phyloP scores from a whole-genome alignment of 257 asterid species.

The Primulina tabacum region DNA sequence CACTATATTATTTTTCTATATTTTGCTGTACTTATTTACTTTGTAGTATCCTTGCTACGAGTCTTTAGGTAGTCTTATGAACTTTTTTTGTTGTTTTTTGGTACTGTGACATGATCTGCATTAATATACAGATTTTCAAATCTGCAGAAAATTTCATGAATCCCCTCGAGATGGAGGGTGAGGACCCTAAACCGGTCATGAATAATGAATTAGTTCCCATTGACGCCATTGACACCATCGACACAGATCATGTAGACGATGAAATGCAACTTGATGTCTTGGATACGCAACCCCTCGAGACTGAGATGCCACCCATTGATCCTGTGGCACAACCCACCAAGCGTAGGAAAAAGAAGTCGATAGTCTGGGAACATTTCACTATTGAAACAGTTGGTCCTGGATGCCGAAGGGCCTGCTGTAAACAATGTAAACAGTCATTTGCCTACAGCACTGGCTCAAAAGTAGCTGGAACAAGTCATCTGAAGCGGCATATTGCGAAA shows the following conservation, averaged over 20 bases:
- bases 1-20: not conserved
- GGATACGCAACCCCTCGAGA: slow-evolving; percentile 31
- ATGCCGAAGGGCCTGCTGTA: slow-evolving; percentile 84
- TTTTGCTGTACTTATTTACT: not conserved
- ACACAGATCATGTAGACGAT: slow-evolving; percentile 35
- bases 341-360: slow-evolving; percentile 90
- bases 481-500: slow-evolving; percentile 92
- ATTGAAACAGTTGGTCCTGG: slow-evolving; percentile 74
- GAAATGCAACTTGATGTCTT: slow-evolving; percentile 49
- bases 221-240: slow-evolving; percentile 41
- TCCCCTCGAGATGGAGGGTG: slow-evolving; percentile 40
- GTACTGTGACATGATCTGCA: not conserved
- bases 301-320: slow-evolving; percentile 18
- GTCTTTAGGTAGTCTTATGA: not conserved
- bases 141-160: slow-evolving; percentile 25
- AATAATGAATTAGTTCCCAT: slow-evolving; percentile 52
- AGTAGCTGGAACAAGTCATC: slow-evolving; percentile 98
- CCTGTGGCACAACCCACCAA: slow-evolving; percentile 37
- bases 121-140: not conserved
- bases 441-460: slow-evolving; percentile 95
- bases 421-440: slow-evolving; percentile 95
- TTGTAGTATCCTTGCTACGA: not conserved
- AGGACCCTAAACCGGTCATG: slow-evolving; percentile 31
- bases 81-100: not conserved
- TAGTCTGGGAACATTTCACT: slow-evolving; percentile 98